These are phyloP conservation scores for Geoglossum glabrum DNA, from an alignment of 495 filamentous ascomycete species.

Conservation along the genomic window DNA sequence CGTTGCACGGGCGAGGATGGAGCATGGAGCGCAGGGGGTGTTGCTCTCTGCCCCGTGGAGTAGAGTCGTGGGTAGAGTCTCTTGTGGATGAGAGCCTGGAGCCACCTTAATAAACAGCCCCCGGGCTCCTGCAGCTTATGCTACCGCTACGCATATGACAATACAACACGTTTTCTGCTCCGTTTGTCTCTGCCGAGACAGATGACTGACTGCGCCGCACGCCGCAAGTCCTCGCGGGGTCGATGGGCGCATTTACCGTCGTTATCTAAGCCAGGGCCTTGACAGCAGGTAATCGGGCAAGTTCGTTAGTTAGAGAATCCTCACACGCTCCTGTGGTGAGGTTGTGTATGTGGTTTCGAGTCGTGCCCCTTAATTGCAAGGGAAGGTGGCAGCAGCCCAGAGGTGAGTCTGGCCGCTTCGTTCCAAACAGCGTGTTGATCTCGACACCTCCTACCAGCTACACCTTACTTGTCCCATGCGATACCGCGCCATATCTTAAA, in stretches of 20 bases:
- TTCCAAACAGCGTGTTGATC: not conserved
- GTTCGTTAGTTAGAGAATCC: not conserved
- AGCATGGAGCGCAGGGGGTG: not conserved
- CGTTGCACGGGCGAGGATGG: not conserved
- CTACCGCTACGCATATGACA: not conserved
- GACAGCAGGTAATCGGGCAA: not conserved
- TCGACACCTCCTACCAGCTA: not conserved
- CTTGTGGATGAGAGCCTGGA: too few relatives aligned
- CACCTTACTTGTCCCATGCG: not conserved
- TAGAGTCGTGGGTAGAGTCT: too few relatives aligned
- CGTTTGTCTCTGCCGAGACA: not conserved
- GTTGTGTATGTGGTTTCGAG: not conserved
- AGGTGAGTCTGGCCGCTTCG: not conserved
- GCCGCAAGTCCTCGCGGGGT: not conserved
- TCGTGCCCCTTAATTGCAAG: not conserved
- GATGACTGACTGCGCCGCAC: not conserved
- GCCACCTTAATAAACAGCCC: too few relatives aligned
- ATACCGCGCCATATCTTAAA: not conserved
- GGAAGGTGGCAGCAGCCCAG: not conserved
- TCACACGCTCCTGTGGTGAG: not conserved
- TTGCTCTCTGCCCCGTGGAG: too few relatives aligned
- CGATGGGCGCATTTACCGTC: not conserved
- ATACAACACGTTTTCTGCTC: constrained; percentile 1
- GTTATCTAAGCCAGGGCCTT: not conserved
- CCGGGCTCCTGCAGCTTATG: not conserved